Evolutionary conservation across 106 monocot genomes (phyloP).

Genomic region (Chionographis japonica): DNA sequence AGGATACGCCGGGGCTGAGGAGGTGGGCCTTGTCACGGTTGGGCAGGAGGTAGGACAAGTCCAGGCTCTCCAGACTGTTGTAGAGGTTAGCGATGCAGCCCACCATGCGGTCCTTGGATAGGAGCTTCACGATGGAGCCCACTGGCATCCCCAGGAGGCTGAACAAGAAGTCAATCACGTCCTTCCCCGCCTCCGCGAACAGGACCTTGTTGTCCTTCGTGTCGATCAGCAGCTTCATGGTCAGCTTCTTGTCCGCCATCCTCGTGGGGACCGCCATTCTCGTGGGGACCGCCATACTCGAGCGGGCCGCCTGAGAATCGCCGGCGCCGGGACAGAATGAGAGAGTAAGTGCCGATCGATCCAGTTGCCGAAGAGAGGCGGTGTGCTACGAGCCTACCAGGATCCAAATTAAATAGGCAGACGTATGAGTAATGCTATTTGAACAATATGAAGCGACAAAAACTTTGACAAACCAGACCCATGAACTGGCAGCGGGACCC

Average conservation of each 20-base stretch:
- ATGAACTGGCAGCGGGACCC: no score
- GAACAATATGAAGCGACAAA: no score
- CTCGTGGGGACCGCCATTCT: no score
- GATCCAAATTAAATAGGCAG: no score
- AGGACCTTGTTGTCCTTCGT: conserved; percentile 17
- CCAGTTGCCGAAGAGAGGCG: no score
- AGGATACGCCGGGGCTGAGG: conserved; percentile 2
- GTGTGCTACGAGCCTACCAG: no score
- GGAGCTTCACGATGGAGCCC: conserved; percentile 11
- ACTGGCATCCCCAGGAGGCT: conserved; percentile 28
- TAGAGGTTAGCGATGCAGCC: conserved; percentile 12
- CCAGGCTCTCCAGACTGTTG: conserved; percentile 8
- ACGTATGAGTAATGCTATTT: no score
- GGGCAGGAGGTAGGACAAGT: conserved; percentile 8
- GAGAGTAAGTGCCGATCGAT: no score
- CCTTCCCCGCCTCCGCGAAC: conserved; percentile 28
- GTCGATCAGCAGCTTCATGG: conserved; percentile 25
- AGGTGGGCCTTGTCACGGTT: neutral
- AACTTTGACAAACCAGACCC: no score
- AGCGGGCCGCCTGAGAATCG: no score
- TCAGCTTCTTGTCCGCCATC: neutral
- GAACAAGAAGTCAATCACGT: conserved; percentile 34
- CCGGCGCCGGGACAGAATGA: no score
- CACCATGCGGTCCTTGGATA: conserved; percentile 12
- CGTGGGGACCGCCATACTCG: no score